phyloP scores from a whole-genome alignment of 768 basidiomycete species.

The Boletus rubescentipes region DNA sequence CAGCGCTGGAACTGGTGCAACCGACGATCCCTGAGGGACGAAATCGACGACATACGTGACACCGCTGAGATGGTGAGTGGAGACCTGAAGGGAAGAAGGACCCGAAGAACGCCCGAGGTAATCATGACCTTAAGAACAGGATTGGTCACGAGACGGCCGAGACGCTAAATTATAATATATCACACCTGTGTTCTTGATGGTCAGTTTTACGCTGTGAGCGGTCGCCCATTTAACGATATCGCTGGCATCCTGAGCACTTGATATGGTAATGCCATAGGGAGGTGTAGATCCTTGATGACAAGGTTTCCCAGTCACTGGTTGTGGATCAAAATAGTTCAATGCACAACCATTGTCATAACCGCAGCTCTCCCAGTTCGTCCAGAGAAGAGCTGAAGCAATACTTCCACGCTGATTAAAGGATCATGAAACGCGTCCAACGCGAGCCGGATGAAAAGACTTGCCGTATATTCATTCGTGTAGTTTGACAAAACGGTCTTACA shows the following conservation, averaged over 20 bases:
- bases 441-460: background rate
- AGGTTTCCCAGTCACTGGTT: slow-evolving; percentile 4
- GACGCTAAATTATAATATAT: background rate
- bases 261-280: slow-evolving; percentile 16
- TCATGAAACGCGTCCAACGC: too few species aligned
- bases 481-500: slow-evolving; percentile 11
- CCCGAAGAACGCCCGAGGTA: slow-evolving; percentile 18
- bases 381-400: slow-evolving; percentile 16
- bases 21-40: slow-evolving; percentile 19
- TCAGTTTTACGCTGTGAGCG: slow-evolving; percentile 13
- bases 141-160: too few species aligned
- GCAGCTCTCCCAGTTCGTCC: slow-evolving; percentile 23
- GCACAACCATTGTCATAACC: slow-evolving; percentile 13
- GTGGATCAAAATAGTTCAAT: slow-evolving; percentile 20
- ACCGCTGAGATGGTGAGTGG: slow-evolving; percentile 13
- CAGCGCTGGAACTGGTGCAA: slow-evolving; percentile 6
- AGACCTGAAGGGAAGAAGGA: slow-evolving; percentile 18
- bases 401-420: slow-evolving; percentile 10
- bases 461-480: slow-evolving; percentile 11
- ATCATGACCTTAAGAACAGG: slow-evolving; percentile 8
- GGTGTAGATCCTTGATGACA: slow-evolving; percentile 18
- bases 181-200: slow-evolving; percentile 23
- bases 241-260: slow-evolving; percentile 17
- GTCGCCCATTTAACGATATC: slow-evolving; percentile 17
- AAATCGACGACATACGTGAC: slow-evolving; percentile 10